phyloP scores from a whole-genome alignment of 352 stramenopile species.

The Phytophthora sojae region DNA sequence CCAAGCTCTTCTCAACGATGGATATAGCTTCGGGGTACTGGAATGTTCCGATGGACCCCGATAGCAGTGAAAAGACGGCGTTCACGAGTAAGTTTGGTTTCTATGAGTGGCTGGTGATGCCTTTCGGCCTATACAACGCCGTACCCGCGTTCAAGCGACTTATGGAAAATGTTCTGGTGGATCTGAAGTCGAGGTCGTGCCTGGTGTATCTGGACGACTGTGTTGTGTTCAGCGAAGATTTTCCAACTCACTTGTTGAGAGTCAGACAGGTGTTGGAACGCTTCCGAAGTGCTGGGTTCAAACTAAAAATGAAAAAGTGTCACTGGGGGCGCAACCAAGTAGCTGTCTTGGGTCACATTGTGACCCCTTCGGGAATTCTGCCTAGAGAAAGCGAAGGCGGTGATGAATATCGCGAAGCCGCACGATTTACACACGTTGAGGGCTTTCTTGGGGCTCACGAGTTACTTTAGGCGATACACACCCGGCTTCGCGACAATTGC shows the following conservation, averaged over 20 bases:
- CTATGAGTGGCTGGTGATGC: background rate
- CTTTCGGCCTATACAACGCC: slow-evolving; percentile 4
- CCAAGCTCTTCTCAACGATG: no score
- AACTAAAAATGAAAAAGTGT: slow-evolving; percentile 18
- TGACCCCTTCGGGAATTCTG: no score
- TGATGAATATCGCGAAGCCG: background rate
- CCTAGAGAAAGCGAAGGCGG: background rate
- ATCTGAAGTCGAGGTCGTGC: slow-evolving; percentile 5
- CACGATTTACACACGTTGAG: background rate
- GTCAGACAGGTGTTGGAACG: background rate
- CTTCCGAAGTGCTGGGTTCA: background rate
- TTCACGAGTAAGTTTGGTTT: slow-evolving; percentile 13
- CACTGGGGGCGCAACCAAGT: background rate
- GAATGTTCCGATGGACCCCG: background rate
- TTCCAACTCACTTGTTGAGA: background rate
- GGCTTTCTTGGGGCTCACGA: background rate
- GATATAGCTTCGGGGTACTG: background rate
- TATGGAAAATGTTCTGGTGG: background rate
- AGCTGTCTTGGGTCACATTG: no score
- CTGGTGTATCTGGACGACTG: slow-evolving; percentile 9
- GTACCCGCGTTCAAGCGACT: background rate
- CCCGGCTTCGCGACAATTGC: no score
- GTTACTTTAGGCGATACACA: no score
- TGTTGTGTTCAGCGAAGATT: background rate
- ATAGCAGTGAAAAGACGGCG: background rate